phyloP scores from a whole-genome alignment of 163 green algal genomes.

The Scenedesmus sp. region DNA sequence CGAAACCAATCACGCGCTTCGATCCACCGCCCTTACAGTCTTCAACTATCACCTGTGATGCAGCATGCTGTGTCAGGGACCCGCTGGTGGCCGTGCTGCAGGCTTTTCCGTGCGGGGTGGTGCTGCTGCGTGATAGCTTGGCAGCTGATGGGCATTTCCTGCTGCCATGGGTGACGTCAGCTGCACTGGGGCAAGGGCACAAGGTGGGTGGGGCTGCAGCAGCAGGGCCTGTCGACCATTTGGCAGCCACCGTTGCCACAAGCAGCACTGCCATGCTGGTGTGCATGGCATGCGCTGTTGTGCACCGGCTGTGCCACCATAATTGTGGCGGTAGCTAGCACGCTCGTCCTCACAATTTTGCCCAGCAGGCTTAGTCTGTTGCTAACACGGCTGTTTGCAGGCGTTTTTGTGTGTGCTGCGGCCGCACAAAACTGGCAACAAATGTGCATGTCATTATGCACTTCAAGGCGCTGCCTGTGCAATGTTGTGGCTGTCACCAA shows the following conservation, averaged over 20 bases:
- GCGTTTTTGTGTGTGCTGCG: no score
- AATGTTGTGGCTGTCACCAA: no score
- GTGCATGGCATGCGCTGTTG: background rate
- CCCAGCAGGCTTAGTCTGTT: no score
- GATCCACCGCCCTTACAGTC: no score
- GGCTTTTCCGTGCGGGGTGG: background rate
- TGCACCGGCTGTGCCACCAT: no score
- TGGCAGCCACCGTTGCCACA: background rate
- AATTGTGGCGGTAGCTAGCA: no score
- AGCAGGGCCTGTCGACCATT: background rate
- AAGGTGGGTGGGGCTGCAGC: background rate
- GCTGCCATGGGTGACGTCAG: conserved; percentile 38
- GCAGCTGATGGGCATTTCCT: conserved; percentile 38
- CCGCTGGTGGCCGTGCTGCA: conserved; percentile 4
- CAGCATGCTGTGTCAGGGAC: background rate
- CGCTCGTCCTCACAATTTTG: no score
- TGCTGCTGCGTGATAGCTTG: conserved; percentile 44
- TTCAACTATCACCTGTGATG: background rate
- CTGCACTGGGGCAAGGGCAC: conserved; percentile 11
- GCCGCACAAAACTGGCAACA: no score
- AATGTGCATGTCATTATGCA: no score
- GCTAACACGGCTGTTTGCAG: no score
- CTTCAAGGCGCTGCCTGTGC: no score
- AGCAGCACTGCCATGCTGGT: background rate
- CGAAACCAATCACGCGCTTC: background rate